These are phyloP conservation scores for Cyberlindnera maritima DNA, from an alignment of 805 yeast genomes.

Conservation along the genomic window DNA sequence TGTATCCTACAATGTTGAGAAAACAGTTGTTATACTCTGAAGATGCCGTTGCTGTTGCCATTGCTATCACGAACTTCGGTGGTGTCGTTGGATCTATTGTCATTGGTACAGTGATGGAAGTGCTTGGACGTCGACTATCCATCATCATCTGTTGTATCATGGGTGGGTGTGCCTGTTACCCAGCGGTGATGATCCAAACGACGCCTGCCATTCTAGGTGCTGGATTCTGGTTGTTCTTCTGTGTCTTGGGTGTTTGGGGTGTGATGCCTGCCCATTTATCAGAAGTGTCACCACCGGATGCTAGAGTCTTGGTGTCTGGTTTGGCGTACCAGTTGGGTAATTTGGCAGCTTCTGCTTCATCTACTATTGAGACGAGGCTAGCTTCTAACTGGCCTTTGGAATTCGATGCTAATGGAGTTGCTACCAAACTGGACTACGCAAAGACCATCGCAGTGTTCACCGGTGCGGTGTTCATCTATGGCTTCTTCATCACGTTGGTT, in stretches of 20 bases:
- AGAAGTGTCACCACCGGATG: slow-evolving; percentile 61
- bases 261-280: slow-evolving; percentile 60
- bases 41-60: slow-evolving; percentile 51
- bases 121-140: slow-evolving; percentile 53
- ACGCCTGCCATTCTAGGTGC: slow-evolving; percentile 56
- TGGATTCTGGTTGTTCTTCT: slow-evolving; percentile 53
- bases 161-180: slow-evolving; percentile 63
- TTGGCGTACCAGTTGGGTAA: slow-evolving; percentile 67
- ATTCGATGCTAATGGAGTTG: slow-evolving; percentile 30
- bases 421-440: slow-evolving; percentile 46
- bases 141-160: slow-evolving; percentile 49
- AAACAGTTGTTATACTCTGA: slow-evolving; percentile 41
- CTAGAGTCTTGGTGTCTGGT: slow-evolving; percentile 62
- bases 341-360: slow-evolving; percentile 61
- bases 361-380: slow-evolving; percentile 65
- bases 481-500: slow-evolving; percentile 42
- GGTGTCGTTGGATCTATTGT: slow-evolving; percentile 55
- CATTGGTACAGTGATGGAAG: slow-evolving; percentile 53
- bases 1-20: slow-evolving; percentile 53
- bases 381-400: slow-evolving; percentile 58
- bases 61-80: slow-evolving; percentile 56
- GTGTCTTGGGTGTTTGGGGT: slow-evolving; percentile 72
- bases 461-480: slow-evolving; percentile 60
- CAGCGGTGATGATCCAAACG: slow-evolving; percentile 27
- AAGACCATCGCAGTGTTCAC: slow-evolving; percentile 68